phyloP scores from a whole-genome alignment of 2,329 filamentous ascomycete genomes.

The Myriangium duriaei region DNA sequence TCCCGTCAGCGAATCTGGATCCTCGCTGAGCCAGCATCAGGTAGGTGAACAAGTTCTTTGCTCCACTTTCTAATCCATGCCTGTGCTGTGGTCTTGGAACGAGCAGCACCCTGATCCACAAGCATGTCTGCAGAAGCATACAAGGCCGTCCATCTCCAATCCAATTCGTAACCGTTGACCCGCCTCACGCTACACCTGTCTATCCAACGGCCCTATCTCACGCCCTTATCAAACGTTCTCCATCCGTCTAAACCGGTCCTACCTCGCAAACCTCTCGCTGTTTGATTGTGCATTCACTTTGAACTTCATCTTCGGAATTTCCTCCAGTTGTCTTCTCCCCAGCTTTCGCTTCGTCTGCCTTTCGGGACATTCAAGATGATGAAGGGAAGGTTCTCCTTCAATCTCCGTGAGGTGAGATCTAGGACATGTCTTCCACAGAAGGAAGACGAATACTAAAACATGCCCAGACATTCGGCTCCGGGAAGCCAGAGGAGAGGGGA shows the following conservation, averaged over 20 bases:
- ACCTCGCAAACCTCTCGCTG: background rate
- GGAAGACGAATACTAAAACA: conserved; percentile 8
- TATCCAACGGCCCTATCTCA: conserved; percentile 7
- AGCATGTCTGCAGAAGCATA: background rate
- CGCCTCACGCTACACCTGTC: conserved; percentile 8
- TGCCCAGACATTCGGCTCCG: conserved; percentile 18
- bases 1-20: no score
- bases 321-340: conserved; percentile 5
- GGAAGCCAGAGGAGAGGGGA: conserved; percentile 18
- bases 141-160: conserved; percentile 1
- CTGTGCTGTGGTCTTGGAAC: no score
- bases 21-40: no score
- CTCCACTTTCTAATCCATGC: no score
- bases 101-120: no score
- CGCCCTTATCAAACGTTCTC: conserved; percentile 8
- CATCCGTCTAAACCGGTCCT: conserved; percentile 4
- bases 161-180: conserved; percentile 5
- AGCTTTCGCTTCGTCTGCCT: conserved; percentile 4
- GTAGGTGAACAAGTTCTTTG: no score
- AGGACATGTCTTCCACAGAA: background rate
- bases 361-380: conserved; percentile 17
- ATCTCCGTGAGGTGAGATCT: conserved; percentile 25
- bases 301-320: conserved; percentile 2
- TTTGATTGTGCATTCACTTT: conserved; percentile 1
- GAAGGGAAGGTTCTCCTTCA: conserved; percentile 34